These are phyloP conservation scores for Pyrrhoderma lamaoense DNA, from an alignment of 1,284 basidiomycete species.

Conservation along the genomic window DNA sequence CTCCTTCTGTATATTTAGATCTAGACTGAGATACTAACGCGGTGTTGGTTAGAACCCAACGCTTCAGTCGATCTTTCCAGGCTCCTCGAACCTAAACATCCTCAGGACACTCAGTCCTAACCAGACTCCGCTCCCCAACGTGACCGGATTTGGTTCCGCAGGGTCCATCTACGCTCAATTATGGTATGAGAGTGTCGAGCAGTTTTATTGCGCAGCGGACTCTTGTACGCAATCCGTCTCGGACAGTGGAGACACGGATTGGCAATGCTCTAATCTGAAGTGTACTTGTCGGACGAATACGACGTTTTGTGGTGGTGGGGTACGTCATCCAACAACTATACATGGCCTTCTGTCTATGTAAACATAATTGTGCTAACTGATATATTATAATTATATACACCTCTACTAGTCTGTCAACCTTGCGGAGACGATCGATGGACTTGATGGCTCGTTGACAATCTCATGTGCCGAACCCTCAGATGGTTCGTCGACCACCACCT, in stretches of 20 bases:
- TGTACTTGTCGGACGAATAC: constrained; percentile 69
- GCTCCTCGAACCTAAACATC: constrained; percentile 63
- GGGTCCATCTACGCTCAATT: constrained; percentile 65
- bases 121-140: constrained; percentile 59
- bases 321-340: background rate
- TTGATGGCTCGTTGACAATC: constrained; percentile 58
- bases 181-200: constrained; percentile 78
- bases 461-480: constrained; percentile 48
- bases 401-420: constrained; percentile 29
- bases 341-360: background rate
- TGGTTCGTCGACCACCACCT: constrained; percentile 45
- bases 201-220: constrained; percentile 74
- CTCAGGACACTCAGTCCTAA: constrained; percentile 64
- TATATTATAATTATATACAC: background rate
- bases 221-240: constrained; percentile 53
- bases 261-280: constrained; percentile 62
- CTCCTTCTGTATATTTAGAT: too few relatives aligned
- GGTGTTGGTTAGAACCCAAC: constrained; percentile 59
- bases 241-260: constrained; percentile 39
- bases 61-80: constrained; percentile 66
- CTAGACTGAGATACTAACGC: too few relatives aligned
- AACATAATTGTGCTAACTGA: too few relatives aligned
- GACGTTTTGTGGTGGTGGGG: constrained; percentile 61
- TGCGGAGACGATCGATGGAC: constrained; percentile 48
- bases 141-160: constrained; percentile 51